Conservation (phyloP, 78 protist genomes). For the Dictyostelium purpureum region DNA sequence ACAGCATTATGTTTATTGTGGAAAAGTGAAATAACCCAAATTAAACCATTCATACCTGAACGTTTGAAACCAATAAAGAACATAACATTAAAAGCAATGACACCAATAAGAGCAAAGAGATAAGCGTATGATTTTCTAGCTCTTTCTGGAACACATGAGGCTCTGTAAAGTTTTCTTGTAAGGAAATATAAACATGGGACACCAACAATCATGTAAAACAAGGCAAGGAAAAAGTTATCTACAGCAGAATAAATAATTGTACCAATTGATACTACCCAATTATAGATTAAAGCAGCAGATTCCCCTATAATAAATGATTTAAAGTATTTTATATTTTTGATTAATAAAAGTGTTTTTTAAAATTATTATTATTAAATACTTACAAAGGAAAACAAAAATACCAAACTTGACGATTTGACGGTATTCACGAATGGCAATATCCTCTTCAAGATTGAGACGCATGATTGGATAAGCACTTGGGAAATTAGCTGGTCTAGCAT, state of each 20-base stretch:
- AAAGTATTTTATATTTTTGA: neutral
- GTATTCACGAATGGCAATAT: slow-evolving; percentile 4
- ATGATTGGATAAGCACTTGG: slow-evolving; percentile 23
- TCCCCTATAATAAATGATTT: neutral
- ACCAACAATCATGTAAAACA: slow-evolving; percentile 59
- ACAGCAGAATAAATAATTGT: neutral
- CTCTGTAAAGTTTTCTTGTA: slow-evolving; percentile 43
- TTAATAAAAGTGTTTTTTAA: neutral
- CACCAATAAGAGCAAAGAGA: slow-evolving; percentile 1
- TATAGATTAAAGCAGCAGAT: neutral
- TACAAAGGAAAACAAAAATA: neutral
- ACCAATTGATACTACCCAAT: slow-evolving; percentile 39
- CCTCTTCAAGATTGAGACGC: slow-evolving; percentile 9
- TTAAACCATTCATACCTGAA: slow-evolving; percentile 68
- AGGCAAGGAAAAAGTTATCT: slow-evolving; percentile 45
- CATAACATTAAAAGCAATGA: neutral
- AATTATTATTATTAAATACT: neutral
- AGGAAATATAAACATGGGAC: slow-evolving; percentile 22
- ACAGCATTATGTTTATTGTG: slow-evolving; percentile 72
- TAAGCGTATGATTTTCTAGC: slow-evolving; percentile 2
- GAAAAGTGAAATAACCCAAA: slow-evolving; percentile 65
- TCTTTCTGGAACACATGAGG: neutral
- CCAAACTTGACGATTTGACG: slow-evolving; percentile 6
- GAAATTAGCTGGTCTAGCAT: slow-evolving; percentile 29
- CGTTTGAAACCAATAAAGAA: slow-evolving; percentile 60